phyloP scores from a whole-genome alignment of 306 rosid genomes.

The Vigna trinervia region DNA sequence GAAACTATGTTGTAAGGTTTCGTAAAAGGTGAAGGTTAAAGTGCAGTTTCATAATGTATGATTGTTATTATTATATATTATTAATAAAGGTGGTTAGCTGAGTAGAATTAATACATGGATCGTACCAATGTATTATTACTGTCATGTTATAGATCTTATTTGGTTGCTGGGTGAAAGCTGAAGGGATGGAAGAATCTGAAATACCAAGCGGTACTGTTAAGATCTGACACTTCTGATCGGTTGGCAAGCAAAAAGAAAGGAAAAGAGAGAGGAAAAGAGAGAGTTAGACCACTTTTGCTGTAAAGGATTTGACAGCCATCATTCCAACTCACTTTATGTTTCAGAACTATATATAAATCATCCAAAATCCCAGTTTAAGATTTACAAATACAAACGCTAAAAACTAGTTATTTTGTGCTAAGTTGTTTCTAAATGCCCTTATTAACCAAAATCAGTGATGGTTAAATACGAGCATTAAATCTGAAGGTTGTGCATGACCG shows the following conservation, averaged over 20 bases:
- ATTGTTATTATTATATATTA: background rate
- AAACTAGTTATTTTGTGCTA: slow-evolving; percentile 11
- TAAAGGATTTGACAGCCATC: slow-evolving; percentile 80
- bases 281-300: slow-evolving; percentile 58
- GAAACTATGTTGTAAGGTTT: background rate
- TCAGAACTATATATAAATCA: slow-evolving; percentile 15
- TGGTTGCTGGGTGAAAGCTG: slow-evolving; percentile 44
- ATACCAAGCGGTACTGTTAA: slow-evolving; percentile 58
- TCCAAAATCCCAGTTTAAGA: slow-evolving; percentile 36
- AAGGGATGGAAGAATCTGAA: slow-evolving; percentile 56
- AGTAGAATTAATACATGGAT: slow-evolving; percentile 4
- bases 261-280: slow-evolving; percentile 35
- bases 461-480: background rate
- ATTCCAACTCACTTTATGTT: slow-evolving; percentile 59
- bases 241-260: slow-evolving; percentile 55
- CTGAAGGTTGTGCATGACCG: slow-evolving; percentile 14
- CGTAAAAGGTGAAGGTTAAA: background rate
- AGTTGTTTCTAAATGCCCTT: background rate
- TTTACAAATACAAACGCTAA: slow-evolving; percentile 11
- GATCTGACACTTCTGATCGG: slow-evolving; percentile 72
- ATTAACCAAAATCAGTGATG: slow-evolving; percentile 11
- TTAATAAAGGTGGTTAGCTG: background rate
- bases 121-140: slow-evolving; percentile 41
- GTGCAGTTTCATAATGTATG: background rate
- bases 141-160: slow-evolving; percentile 43